phyloP scores from a whole-genome alignment of 2,329 filamentous ascomycete species.

The Capronia americana region DNA sequence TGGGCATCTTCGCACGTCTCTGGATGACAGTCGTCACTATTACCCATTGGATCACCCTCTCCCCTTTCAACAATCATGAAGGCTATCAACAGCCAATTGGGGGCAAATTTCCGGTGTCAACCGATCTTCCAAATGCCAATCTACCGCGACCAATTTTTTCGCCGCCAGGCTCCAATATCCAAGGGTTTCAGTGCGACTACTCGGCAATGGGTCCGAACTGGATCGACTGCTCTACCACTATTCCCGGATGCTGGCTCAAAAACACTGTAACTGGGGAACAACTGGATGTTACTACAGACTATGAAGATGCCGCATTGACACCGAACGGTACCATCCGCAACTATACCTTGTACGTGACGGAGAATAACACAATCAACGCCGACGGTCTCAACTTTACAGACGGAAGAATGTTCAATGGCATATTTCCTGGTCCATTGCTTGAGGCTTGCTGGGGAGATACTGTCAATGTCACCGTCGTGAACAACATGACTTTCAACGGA shows the following conservation, averaged over 20 bases:
- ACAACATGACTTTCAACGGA: constrained; percentile 40
- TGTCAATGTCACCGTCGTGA: constrained; percentile 52
- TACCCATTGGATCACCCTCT: neutral
- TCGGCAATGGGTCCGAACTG: constrained; percentile 9
- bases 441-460: constrained; percentile 57
- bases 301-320: constrained; percentile 15
- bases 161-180: neutral
- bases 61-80: neutral
- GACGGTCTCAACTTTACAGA: constrained; percentile 26
- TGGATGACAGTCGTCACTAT: neutral
- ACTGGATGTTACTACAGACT: constrained; percentile 23
- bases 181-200: constrained; percentile 2
- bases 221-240: constrained; percentile 13
- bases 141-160: neutral
- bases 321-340: constrained; percentile 21
- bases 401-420: constrained; percentile 58
- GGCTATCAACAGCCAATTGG: neutral
- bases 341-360: constrained; percentile 20
- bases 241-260: constrained; percentile 21
- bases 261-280: constrained; percentile 10
- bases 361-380: constrained; percentile 1
- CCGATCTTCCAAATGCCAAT: neutral
- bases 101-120: neutral
- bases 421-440: constrained; percentile 58
- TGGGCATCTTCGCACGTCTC: neutral